These are phyloP conservation scores for Monosporascus sp. DNA, from an alignment of 2,329 filamentous ascomycete species.

Conservation along the genomic window DNA sequence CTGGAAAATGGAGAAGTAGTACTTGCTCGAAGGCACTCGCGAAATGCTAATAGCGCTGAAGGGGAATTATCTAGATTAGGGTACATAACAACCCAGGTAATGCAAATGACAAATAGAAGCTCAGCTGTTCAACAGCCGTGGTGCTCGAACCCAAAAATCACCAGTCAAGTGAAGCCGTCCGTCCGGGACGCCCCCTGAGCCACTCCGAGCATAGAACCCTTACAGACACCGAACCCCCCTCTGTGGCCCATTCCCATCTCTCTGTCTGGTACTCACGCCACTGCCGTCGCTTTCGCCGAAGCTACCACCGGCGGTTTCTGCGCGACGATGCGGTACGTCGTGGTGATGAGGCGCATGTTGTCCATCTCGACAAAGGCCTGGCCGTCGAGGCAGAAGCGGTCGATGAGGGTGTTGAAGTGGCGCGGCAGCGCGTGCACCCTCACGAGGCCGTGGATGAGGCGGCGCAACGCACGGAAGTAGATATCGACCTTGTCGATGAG, in stretches of 20 bases:
- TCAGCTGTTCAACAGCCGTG: too few relatives aligned
- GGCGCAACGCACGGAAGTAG: conserved; percentile 46
- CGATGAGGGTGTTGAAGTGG: conserved; percentile 49
- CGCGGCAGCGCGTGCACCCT: conserved; percentile 39
- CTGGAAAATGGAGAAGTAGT: too few relatives aligned
- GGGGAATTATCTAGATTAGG: neutral
- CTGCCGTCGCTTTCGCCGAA: neutral
- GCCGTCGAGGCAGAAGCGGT: conserved; percentile 46
- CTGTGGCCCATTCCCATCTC: neutral
- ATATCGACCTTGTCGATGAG: conserved; percentile 49
- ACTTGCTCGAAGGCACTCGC: neutral
- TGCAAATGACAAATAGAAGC: neutral
- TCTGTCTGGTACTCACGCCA: neutral
- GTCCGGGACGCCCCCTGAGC: too few relatives aligned
- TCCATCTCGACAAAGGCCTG: conserved; percentile 53
- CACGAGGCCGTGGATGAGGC: conserved; percentile 42
- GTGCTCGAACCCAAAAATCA: too few relatives aligned
- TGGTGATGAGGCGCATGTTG: conserved; percentile 44
- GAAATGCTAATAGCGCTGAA: neutral
- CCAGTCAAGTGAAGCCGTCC: too few relatives aligned
- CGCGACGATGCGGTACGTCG: conserved; percentile 47
- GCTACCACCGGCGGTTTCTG: conserved; percentile 31
- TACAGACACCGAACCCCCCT: too few relatives aligned
- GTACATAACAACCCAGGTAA: neutral
- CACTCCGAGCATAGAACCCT: too few relatives aligned